Conservation (phyloP, 805 yeast species). For the Trichomonascus vanleenenianus region DNA sequence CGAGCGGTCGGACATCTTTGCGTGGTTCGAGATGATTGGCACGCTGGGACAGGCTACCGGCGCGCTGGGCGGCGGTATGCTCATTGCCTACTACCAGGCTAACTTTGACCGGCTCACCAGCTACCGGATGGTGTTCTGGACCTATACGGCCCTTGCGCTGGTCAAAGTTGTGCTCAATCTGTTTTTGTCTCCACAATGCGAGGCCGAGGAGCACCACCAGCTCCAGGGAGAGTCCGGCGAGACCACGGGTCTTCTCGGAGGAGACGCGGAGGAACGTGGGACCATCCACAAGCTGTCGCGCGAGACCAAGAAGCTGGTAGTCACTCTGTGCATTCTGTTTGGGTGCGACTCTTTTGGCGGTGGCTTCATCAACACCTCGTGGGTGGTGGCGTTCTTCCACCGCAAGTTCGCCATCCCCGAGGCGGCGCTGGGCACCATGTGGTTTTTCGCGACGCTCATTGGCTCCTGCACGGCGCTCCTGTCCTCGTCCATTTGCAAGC, state of each 20-base stretch:
- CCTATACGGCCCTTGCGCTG: slow-evolving; percentile 47
- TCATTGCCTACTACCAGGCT: slow-evolving; percentile 14
- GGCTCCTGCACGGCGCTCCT: slow-evolving; percentile 53
- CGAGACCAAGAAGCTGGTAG: neutral
- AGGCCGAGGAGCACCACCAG: slow-evolving; percentile 3
- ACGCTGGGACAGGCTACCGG: slow-evolving; percentile 42
- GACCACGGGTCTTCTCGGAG: neutral
- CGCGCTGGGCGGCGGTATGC: slow-evolving; percentile 34
- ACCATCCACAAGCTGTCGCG: neutral
- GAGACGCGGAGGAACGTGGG: neutral
- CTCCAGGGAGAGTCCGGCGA: neutral
- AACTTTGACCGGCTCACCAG: slow-evolving; percentile 21
- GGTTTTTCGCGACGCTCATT: slow-evolving; percentile 54
- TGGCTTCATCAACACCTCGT: slow-evolving; percentile 82
- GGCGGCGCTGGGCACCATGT: slow-evolving; percentile 49
- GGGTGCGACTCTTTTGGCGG: slow-evolving; percentile 82
- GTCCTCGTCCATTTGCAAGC: slow-evolving; percentile 37
- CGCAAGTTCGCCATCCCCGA: slow-evolving; percentile 6
- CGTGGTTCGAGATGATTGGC: slow-evolving; percentile 50
- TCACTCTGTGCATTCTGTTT: slow-evolving; percentile 34
- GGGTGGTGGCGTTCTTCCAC: slow-evolving; percentile 79
- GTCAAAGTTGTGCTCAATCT: slow-evolving; percentile 38
- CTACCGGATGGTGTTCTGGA: slow-evolving; percentile 46
- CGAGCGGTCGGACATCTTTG: slow-evolving; percentile 45
- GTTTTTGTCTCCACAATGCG: slow-evolving; percentile 33